phyloP scores from a whole-genome alignment of 2,329 filamentous ascomycete genomes.

The Dactylellina leptospora region DNA sequence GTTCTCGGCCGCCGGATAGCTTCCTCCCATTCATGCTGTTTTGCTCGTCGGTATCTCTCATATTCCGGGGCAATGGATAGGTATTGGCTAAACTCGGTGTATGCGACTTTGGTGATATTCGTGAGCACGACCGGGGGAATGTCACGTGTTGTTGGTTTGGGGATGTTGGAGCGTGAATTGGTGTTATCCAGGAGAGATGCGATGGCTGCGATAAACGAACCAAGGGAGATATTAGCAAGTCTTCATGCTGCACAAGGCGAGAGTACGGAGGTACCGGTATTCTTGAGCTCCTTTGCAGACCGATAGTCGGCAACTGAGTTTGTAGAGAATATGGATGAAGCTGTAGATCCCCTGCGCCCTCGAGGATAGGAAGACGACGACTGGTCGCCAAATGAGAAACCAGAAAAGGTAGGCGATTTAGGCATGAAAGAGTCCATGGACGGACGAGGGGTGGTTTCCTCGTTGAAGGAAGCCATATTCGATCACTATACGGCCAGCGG shows the following conservation, averaged over 20 bases:
- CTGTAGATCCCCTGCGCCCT: conserved; percentile 76
- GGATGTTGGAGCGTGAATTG: conserved; percentile 90
- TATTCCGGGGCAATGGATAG: conserved; percentile 86
- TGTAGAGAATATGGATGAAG: conserved; percentile 82
- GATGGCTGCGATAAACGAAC: conserved; percentile 72
- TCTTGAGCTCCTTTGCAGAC: conserved; percentile 25
- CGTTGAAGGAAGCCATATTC: conserved; percentile 34
- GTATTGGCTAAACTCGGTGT: conserved; percentile 82
- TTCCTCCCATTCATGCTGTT: conserved; percentile 70
- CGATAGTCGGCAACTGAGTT: conserved; percentile 49
- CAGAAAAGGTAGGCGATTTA: conserved; percentile 42
- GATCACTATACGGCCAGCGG: no score
- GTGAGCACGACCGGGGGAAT: conserved; percentile 93
- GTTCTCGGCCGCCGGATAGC: conserved; percentile 56
- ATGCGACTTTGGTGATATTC: conserved; percentile 83
- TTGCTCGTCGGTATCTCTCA: conserved; percentile 84
- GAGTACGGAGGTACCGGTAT: conserved; percentile 19
- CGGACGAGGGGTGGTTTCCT: conserved; percentile 38
- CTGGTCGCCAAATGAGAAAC: conserved; percentile 41
- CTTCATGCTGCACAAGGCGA: background rate
- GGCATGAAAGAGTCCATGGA: conserved; percentile 44
- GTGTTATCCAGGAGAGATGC: conserved; percentile 75
- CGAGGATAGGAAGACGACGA: conserved; percentile 29
- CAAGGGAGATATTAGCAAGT: conserved; percentile 40
- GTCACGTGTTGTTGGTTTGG: conserved; percentile 80